A percentile compares a stretch with the other conserved stretches of the same genome.
These are phyloP conservation scores for Pythium volutum DNA, from an alignment of 352 stramenopile species.

Conservation along the genomic window DNA sequence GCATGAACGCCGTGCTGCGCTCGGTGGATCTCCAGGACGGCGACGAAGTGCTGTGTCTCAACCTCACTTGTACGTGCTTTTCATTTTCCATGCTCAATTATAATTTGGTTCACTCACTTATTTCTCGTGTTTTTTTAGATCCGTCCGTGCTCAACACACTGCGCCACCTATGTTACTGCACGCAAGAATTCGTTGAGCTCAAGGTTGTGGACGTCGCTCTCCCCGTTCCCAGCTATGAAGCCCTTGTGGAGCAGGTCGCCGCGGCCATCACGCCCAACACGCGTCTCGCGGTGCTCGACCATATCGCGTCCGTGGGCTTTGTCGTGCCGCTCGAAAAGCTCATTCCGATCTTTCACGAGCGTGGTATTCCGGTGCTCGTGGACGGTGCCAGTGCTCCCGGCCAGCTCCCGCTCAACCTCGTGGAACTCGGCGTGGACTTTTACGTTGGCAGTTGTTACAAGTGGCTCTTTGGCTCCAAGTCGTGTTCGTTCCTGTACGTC, in stretches of 20 bases:
- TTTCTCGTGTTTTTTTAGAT: conserved; percentile 32
- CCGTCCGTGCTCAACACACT: conserved; percentile 81
- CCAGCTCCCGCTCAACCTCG: conserved; percentile 69
- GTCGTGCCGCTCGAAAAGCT: conserved; percentile 79
- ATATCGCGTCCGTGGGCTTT: conserved; percentile 80
- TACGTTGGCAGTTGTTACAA: conserved; percentile 86
- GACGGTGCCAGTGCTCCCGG: conserved; percentile 75
- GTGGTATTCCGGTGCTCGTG: conserved; percentile 74
- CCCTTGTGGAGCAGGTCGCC: conserved; percentile 63
- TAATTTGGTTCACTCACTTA: too few relatives aligned
- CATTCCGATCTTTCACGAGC: conserved; percentile 75
- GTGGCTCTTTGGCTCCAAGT: conserved; percentile 86
- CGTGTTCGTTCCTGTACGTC: conserved; percentile 83
- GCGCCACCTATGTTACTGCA: conserved; percentile 82
- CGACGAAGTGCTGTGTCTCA: conserved; percentile 86
- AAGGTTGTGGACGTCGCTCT: conserved; percentile 82
- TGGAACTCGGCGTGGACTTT: conserved; percentile 67
- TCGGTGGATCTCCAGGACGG: conserved; percentile 84
- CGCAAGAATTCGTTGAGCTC: conserved; percentile 86
- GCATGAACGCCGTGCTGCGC: conserved; percentile 82
- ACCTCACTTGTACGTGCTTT: conserved; percentile 69
- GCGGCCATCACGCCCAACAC: conserved; percentile 80
- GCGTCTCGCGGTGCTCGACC: conserved; percentile 77
- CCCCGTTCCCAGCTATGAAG: conserved; percentile 66
- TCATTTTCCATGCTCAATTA: background rate